phyloP scores from a whole-genome alignment of 139 green algal genomes.

The Chlamydomonas schloesseri region DNA sequence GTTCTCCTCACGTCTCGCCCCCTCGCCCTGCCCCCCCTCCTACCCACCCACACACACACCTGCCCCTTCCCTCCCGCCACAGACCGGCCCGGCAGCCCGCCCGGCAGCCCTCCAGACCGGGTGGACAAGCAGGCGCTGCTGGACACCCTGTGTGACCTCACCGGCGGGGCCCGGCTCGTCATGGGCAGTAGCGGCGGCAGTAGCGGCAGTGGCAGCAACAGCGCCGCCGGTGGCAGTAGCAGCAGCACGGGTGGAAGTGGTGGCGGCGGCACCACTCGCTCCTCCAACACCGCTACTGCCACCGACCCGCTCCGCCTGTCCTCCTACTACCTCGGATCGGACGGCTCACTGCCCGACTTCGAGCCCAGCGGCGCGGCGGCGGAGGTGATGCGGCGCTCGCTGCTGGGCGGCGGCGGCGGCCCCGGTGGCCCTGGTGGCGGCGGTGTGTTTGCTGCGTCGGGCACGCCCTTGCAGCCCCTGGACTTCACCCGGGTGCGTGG shows the following conservation, averaged over 20 bases:
- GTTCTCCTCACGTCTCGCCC: neutral
- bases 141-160: neutral
- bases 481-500: neutral
- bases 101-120: neutral
- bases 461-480: neutral
- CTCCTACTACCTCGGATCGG: no score
- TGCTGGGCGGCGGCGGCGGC: neutral
- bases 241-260: no score
- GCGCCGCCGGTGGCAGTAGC: neutral
- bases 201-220: no score
- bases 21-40: neutral
- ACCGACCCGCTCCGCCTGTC: no score
- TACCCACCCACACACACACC: neutral
- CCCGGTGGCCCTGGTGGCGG: neutral
- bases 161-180: no score
- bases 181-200: no score
- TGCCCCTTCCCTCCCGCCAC: neutral
- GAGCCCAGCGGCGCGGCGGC: neutral
- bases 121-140: slow-evolving; percentile 12
- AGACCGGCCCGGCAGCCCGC: neutral
- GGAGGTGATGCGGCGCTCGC: neutral
- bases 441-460: neutral
- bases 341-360: neutral
- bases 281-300: neutral
- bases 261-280: neutral